Percentiles rank a stretch among this genome's conserved stretches.
phyloP scores from a whole-genome alignment of 2,329 filamentous ascomycete species.

The Harringtonia aguacate region DNA sequence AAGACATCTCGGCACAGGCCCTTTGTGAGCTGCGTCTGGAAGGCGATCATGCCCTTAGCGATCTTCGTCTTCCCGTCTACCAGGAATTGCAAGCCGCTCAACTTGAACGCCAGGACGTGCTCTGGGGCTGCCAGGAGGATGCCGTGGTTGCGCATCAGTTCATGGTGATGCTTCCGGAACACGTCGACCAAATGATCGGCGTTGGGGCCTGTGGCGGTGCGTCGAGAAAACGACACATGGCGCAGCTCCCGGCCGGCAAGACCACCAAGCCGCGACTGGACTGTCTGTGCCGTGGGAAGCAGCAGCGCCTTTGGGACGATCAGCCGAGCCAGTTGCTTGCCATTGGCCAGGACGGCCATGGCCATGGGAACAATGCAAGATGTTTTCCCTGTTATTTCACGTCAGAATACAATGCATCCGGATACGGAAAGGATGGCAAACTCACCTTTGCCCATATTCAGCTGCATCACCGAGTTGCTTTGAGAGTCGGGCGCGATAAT shows the following conservation, averaged over 20 bases:
- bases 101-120: conserved; percentile 52
- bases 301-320: conserved; percentile 46
- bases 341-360: conserved; percentile 32
- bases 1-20: conserved; percentile 45
- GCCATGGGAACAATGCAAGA: conserved; percentile 45
- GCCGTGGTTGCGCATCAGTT: conserved; percentile 31
- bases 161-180: conserved; percentile 20
- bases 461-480: conserved; percentile 49
- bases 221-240: conserved; percentile 48
- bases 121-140: conserved; percentile 52
- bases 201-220: conserved; percentile 23
- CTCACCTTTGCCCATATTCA: conserved; percentile 55
- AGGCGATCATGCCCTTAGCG: conserved; percentile 31
- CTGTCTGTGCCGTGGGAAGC: conserved; percentile 44
- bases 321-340: conserved; percentile 35
- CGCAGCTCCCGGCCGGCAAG: conserved; percentile 40
- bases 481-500: conserved; percentile 43
- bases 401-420: too few species aligned
- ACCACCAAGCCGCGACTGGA: conserved; percentile 43
- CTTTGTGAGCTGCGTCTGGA: conserved; percentile 37
- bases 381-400: conserved; percentile 38
- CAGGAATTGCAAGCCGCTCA: conserved; percentile 48
- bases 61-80: conserved; percentile 33
- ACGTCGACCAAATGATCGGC: conserved; percentile 24
- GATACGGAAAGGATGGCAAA: too few species aligned